Percentiles rank a stretch among this genome's conserved stretches.
phyloP scores from a whole-genome alignment of 768 basidiomycete species.

The Leccinellum rugosiceps region DNA sequence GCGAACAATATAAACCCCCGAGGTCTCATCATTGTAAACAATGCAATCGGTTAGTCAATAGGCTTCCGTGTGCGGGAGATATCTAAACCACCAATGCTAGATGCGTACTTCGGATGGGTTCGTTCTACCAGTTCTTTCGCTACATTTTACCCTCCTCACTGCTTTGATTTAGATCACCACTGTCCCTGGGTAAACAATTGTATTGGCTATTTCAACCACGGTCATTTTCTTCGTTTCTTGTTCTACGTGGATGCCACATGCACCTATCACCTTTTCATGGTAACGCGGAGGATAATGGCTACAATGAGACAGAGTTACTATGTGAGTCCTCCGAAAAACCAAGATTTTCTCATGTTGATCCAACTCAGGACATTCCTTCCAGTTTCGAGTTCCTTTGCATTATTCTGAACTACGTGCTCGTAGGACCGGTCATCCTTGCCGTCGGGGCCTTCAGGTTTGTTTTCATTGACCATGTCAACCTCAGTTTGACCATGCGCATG shows the following conservation, averaged over 20 bases:
- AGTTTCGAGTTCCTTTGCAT: slow-evolving; percentile 73
- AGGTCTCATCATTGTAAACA: slow-evolving; percentile 90
- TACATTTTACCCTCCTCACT: slow-evolving; percentile 3
- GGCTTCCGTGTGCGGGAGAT: not conserved
- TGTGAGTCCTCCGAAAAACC: slow-evolving; percentile 38
- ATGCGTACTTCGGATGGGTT: slow-evolving; percentile 89
- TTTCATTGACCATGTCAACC: not conserved
- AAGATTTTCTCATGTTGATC: not conserved
- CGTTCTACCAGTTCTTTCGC: slow-evolving; percentile 15
- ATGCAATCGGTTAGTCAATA: slow-evolving; percentile 66
- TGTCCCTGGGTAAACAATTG: slow-evolving; percentile 95
- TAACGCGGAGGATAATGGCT: slow-evolving; percentile 59
- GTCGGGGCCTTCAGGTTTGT: slow-evolving; percentile 88
- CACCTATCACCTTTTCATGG: slow-evolving; percentile 82
- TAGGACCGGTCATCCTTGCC: slow-evolving; percentile 78
- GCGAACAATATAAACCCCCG: slow-evolving; percentile 82
- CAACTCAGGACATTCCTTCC: slow-evolving; percentile 61
- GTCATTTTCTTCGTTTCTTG: slow-evolving; percentile 86
- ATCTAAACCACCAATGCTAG: slow-evolving; percentile 33
- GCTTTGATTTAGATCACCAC: slow-evolving; percentile 63
- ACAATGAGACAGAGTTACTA: slow-evolving; percentile 46
- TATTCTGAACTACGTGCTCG: slow-evolving; percentile 83
- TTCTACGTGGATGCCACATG: slow-evolving; percentile 92
- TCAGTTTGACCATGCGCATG: slow-evolving; percentile 10
- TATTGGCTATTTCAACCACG: slow-evolving; percentile 90